These are phyloP conservation scores for Metschnikowia lachancei DNA, from an alignment of 805 yeast genomes.

Conservation along the genomic window DNA sequence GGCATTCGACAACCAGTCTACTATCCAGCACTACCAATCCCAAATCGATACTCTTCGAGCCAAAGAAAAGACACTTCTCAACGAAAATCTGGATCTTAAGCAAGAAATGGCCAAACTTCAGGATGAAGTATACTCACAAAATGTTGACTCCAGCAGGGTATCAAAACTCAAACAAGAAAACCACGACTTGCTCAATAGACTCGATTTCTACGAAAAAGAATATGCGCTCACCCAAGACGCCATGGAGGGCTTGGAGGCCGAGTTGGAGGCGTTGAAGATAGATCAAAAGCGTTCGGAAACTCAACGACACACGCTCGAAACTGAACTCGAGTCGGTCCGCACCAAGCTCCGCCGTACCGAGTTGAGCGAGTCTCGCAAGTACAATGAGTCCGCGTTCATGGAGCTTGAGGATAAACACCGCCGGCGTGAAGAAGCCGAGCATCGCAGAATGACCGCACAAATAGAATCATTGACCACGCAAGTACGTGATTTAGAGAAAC, in stretches of 20 bases:
- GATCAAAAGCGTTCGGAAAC: slow-evolving; percentile 18
- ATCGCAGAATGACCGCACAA: slow-evolving; percentile 22
- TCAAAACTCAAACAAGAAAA: slow-evolving; percentile 16
- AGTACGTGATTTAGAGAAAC: slow-evolving; percentile 33
- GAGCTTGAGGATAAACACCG: slow-evolving; percentile 25
- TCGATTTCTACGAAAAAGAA: slow-evolving; percentile 30
- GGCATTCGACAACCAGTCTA: slow-evolving; percentile 15
- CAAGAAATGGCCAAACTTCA: slow-evolving; percentile 30
- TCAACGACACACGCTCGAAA: slow-evolving; percentile 22
- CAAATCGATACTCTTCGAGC: slow-evolving; percentile 25
- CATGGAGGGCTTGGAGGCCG: slow-evolving; percentile 24
- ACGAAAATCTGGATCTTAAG: slow-evolving; percentile 24
- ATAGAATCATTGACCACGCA: slow-evolving; percentile 37
- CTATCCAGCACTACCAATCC: slow-evolving; percentile 21
- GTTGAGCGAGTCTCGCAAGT: slow-evolving; percentile 17
- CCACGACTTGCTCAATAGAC: slow-evolving; percentile 26
- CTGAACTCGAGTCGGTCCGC: slow-evolving; percentile 29
- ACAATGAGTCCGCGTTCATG: slow-evolving; percentile 20
- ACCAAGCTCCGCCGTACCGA: slow-evolving; percentile 16
- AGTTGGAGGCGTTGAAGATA: slow-evolving; percentile 23
- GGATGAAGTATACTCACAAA: slow-evolving; percentile 22
- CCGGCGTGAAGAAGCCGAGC: slow-evolving; percentile 26
- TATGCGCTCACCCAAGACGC: slow-evolving; percentile 26
- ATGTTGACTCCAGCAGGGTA: slow-evolving; percentile 16
- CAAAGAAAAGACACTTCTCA: slow-evolving; percentile 21